Conservation (phyloP, 352 stramenopile genomes). For the Phytophthora fragariae region DNA sequence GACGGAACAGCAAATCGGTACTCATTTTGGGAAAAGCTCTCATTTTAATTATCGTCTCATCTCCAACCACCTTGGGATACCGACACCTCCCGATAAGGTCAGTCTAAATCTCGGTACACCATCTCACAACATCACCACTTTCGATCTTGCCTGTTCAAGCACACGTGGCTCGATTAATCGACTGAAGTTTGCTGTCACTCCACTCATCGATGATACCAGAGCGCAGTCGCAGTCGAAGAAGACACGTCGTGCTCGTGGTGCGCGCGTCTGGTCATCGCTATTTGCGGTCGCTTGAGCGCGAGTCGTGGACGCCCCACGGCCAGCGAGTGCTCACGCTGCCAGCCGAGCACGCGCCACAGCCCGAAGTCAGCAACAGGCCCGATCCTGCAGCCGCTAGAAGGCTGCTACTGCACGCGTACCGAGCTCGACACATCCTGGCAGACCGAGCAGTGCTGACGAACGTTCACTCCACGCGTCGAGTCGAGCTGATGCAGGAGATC, state of each 20-base stretch:
- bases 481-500: slow-evolving; percentile 51
- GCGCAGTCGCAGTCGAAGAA: slow-evolving; percentile 12
- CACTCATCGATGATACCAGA: slow-evolving; percentile 14
- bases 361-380: neutral
- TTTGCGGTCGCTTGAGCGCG: neutral
- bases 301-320: slow-evolving; percentile 19
- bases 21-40: no score
- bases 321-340: slow-evolving; percentile 22
- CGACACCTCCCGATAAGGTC: neutral
- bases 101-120: slow-evolving; percentile 10
- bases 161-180: neutral
- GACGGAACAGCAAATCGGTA: no score
- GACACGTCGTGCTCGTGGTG: slow-evolving; percentile 21
- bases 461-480: slow-evolving; percentile 34
- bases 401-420: slow-evolving; percentile 30
- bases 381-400: slow-evolving; percentile 4
- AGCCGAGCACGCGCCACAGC: slow-evolving; percentile 6
- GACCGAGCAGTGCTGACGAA: slow-evolving; percentile 27
- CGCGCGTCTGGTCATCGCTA: slow-evolving; percentile 6
- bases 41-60: neutral
- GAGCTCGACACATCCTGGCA: slow-evolving; percentile 30
- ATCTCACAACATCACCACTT: slow-evolving; percentile 5
- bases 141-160: slow-evolving; percentile 8
- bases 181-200: neutral
- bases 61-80: neutral